Evolutionary conservation across 108 stramenopile genomes (phyloP), one percentile per base, ranked within the genome.

Genomic region (Skeletonema grethae): DNA sequence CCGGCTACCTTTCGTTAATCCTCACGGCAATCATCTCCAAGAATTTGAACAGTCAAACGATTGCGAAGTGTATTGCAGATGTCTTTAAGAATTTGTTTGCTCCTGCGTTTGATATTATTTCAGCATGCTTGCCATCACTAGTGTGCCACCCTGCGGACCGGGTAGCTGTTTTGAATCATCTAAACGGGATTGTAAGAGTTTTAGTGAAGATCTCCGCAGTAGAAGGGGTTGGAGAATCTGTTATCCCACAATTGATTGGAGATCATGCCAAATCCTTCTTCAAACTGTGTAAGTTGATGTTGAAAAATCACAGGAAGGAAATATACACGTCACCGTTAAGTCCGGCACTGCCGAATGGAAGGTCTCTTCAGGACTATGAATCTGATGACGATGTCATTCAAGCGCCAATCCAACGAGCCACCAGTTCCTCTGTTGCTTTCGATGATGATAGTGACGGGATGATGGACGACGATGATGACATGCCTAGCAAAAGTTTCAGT

Each of bases 231-330:
- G 72, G 45, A 29, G 73, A 45, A 35, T 18, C 60, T 20, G 36
- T n/a, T 20, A 63, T 75, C 16, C 65, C 68, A 58, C 36, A 5
- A 11, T 15, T 74, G 13, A 56, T 75, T 58, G 41, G 29, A 16
- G 61, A 67, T 69, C 56, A 66, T 20, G 69, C 63, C 24, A 75
- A 63, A 71, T 69, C 69, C 5, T 67, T 82, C n/a, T 80, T 74
- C 50, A 39, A 48, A 24, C 15, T 41, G 7, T 74, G 73, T 69
- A 73, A 69, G 63, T 29, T 35, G 3, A 25, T 80, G 22, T 61
- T 80, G 32, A 66, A 67, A 48, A 48, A 80, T n/a, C 36, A 71
- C 13, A 75, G 80, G 43, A 63, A 71, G 29, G 30, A 35, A 25
- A 63, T 61, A 35, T 80, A 65, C 20, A 70, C 69, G n/a, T 63